Evolutionary conservation across 306 rosid species (phyloP).

Genomic region (Echinosophora koreensis): DNA sequence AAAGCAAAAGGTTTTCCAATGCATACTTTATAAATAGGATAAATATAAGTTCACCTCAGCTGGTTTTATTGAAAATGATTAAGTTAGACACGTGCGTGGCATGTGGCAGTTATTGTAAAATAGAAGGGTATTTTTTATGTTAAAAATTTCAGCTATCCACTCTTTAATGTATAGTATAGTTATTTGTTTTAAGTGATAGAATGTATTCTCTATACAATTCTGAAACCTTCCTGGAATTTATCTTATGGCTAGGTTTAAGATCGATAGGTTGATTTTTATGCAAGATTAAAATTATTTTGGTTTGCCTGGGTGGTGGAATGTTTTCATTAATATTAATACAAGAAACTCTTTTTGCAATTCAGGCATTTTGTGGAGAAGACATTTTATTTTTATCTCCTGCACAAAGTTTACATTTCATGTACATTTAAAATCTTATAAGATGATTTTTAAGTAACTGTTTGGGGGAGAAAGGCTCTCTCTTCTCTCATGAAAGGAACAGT

Average conservation of each 20-base stretch:
- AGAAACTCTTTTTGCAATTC: too few species aligned
- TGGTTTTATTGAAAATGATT: not conserved
- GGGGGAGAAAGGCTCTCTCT: conserved; percentile 26
- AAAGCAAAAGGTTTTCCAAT: too few species aligned
- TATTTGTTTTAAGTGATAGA: not conserved
- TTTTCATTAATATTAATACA: not conserved
- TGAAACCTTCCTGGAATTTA: not conserved
- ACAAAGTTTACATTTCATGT: conserved; percentile 23
- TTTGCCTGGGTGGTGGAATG: not conserved
- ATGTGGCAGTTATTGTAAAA: not conserved
- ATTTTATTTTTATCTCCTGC: not conserved
- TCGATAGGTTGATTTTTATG: not conserved
- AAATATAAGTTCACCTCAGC: not conserved
- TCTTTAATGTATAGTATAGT: not conserved
- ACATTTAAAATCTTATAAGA: not conserved
- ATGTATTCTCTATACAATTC: not conserved
- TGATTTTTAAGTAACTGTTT: conserved; percentile 29
- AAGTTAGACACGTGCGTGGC: not conserved
- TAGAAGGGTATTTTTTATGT: not conserved
- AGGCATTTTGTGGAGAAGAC: too few species aligned
- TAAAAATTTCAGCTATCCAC: not conserved
- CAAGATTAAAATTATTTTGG: conserved; percentile 5
- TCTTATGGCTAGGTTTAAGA: not conserved
- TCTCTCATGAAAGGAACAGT: conserved; percentile 7
- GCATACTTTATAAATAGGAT: too few species aligned